Evolutionary conservation across 176 grass and related monocot genomes (phyloP).

Genomic region (Otatea glauca): DNA sequence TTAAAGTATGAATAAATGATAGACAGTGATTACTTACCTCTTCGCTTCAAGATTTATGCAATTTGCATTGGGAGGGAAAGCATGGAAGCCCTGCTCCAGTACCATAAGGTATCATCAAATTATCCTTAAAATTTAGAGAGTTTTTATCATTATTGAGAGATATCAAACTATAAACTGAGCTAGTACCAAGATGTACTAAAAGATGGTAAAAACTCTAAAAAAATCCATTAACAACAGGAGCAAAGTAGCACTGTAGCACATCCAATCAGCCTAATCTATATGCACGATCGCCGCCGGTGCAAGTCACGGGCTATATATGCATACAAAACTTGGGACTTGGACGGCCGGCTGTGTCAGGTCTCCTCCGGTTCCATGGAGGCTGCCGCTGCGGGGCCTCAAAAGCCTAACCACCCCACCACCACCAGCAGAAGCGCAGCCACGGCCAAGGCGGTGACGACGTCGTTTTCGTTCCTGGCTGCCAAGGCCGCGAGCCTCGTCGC

Average conservation of each 20-base stretch:
- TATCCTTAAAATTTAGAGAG: too few species aligned
- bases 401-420: neutral
- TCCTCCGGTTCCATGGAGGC: slow-evolving; percentile 49
- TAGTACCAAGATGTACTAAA: too few species aligned
- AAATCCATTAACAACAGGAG: neutral
- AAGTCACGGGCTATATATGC: slow-evolving; percentile 38
- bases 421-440: neutral
- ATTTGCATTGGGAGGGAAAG: too few species aligned
- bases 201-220: neutral
- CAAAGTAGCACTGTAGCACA: neutral
- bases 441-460: neutral
- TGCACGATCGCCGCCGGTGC: slow-evolving; percentile 31
- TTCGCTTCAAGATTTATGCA: too few species aligned
- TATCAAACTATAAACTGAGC: too few species aligned
- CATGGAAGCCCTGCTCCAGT: too few species aligned
- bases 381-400: neutral
- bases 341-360: slow-evolving; percentile 9
- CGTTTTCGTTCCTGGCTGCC: slow-evolving; percentile 12
- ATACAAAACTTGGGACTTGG: neutral
- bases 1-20: too few species aligned
- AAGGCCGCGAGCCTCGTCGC: slow-evolving; percentile 45
- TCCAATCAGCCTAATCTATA: neutral
- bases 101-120: too few species aligned
- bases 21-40: too few species aligned
- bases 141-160: too few species aligned